Evolutionary conservation across 2,329 filamentous ascomycete species (phyloP).

Genomic region (Meredithiella fracta): DNA sequence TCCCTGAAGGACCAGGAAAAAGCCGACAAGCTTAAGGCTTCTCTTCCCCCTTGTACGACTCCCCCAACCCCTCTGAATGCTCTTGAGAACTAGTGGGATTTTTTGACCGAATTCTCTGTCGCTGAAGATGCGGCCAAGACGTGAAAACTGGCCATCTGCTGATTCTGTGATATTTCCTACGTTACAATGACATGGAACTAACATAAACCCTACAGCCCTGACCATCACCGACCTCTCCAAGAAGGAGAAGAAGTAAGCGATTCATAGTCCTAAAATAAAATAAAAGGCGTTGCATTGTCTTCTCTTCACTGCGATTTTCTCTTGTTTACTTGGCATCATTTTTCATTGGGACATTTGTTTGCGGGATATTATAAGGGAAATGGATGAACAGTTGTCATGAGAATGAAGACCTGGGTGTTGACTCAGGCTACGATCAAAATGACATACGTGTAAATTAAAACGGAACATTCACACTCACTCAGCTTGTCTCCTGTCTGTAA

Average conservation of each 20-base stretch:
- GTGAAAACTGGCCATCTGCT: too few species aligned
- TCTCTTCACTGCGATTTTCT: slow-evolving; percentile 1
- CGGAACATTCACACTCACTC: background rate
- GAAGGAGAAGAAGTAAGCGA: slow-evolving; percentile 27
- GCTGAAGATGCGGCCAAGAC: too few species aligned
- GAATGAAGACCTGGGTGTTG: background rate
- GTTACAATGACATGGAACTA: slow-evolving; percentile 2
- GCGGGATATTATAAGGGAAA: background rate
- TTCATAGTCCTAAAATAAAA: slow-evolving; percentile 15
- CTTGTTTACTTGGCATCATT: background rate
- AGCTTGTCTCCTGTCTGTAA: background rate
- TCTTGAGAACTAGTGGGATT: background rate
- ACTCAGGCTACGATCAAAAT: background rate
- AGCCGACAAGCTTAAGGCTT: slow-evolving; percentile 99
- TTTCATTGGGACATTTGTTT: background rate
- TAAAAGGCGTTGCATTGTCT: slow-evolving; percentile 15
- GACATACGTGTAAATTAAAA: background rate
- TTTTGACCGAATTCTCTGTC: background rate
- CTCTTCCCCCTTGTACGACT: slow-evolving; percentile 80
- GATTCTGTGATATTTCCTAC: too few species aligned
- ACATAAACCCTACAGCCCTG: slow-evolving; percentile 25
- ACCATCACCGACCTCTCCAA: slow-evolving; percentile 38
- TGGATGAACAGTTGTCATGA: background rate
- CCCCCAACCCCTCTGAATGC: background rate
- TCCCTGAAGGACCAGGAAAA: slow-evolving; percentile 97